Evolutionary conservation across 176 grass and related monocot species (phyloP), one percentile per base, ranked within the genome.

Genomic region (Zea mays): DNA sequence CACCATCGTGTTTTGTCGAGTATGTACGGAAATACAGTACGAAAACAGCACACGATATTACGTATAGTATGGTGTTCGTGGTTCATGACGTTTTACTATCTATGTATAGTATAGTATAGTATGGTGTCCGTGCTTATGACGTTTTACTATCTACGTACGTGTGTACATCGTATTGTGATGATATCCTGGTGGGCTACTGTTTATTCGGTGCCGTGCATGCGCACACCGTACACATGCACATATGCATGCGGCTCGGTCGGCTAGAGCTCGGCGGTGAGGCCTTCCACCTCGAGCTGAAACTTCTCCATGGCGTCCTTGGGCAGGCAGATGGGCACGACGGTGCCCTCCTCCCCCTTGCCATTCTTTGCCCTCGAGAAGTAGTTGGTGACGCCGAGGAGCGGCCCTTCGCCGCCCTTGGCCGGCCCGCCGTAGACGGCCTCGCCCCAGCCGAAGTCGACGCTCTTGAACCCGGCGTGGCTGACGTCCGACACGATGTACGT

Each of bases 371-470:
- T 20, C 0, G 86, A 70, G 73, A 89, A 93, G 84, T 87, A 93
- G 82, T 84, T 93, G 48, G 81, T 88, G 1, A 82, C 72, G 34
- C 86, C 83, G 21, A 12, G 81, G 1, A 81, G 14, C 4, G 78
- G 78, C 1, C 89, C 89, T 17, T 81, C 84, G 8, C 86, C 84
- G 5, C 88, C 88, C 42, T 86, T 91, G 0, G 92, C 92, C 19
- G 92, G 92, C 1, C 92, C 92, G 7, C 83, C 89, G 67, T 82
- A 90, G 7, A 85, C 71, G 0, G 86, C 55, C 57, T 79, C 58
- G 0, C 94, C 90, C 94, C 90, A 97, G 4, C 94, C 94, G 42
- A 93, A 97, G 74, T 97, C 88, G 1, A 97, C 55, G 16, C 62
- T 74, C 67, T 83, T 85, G 72, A 93, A 85, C 46, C 91, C 86